Percentiles rank a stretch among this genome's conserved stretches.
Conservation (phyloP, 352 stramenopile species). For the Globisporangium uncinulatum region DNA sequence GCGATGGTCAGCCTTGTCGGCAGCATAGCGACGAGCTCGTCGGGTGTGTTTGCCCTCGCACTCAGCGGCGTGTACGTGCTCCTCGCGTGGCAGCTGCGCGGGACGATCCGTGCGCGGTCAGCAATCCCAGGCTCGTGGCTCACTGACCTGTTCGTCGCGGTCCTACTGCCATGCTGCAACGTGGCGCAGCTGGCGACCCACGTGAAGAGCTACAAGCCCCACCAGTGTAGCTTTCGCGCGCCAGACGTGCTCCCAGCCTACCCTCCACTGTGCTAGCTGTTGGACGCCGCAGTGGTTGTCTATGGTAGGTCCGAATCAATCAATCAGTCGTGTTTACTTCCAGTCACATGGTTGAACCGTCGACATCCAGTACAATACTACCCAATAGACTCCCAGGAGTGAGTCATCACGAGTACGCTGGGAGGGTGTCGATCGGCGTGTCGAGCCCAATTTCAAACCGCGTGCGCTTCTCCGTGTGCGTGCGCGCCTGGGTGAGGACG, state of each 20-base stretch:
- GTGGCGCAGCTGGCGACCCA: slow-evolving; percentile 34
- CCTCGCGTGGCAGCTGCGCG: slow-evolving; percentile 13
- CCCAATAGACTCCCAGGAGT: neutral
- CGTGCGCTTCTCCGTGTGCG: slow-evolving; percentile 22
- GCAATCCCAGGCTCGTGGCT: slow-evolving; percentile 19
- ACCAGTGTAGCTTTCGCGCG: slow-evolving; percentile 66
- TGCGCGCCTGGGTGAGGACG: slow-evolving; percentile 41
- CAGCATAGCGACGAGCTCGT: slow-evolving; percentile 4
- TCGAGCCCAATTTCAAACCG: slow-evolving; percentile 15
- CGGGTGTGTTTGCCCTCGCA: slow-evolving; percentile 4
- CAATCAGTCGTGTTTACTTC: too few relatives aligned
- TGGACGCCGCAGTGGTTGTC: neutral
- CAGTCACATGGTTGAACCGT: too few relatives aligned
- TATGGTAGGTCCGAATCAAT: too few relatives aligned
- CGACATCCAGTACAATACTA: too few relatives aligned
- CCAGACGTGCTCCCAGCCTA: slow-evolving; percentile 21
- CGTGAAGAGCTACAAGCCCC: slow-evolving; percentile 31
- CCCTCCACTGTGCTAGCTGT: slow-evolving; percentile 4
- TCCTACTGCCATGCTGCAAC: slow-evolving; percentile 16
- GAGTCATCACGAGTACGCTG: slow-evolving; percentile 8
- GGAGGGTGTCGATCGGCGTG: slow-evolving; percentile 14
- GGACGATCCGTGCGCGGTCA: slow-evolving; percentile 23
- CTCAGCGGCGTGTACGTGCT: slow-evolving; percentile 10
- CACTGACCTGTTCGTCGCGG: slow-evolving; percentile 12
- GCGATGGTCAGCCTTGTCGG: too few relatives aligned